Evolutionary conservation across 495 filamentous ascomycete species (phyloP), one percentile per base, ranked within the genome.

Genomic region (Symbiotaphrina buchneri): DNA sequence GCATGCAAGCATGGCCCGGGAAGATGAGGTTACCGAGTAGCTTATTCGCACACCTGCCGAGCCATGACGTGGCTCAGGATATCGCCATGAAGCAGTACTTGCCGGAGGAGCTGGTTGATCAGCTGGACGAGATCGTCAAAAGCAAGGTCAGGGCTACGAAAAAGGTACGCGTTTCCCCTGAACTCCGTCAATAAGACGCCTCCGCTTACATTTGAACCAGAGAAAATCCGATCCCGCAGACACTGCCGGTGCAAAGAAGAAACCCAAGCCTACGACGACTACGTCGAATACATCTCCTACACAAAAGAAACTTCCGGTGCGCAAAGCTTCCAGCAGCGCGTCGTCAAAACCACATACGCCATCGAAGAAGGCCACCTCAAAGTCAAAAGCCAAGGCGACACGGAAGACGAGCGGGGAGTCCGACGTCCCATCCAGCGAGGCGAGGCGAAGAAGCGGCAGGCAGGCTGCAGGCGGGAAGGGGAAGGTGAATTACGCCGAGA

Each of bases 31-130:
- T 94, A 28, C 83, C 87, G 1, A 57, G 61, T 19, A 71, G 71
- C 4, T 60, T 95, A 16, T 99, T 85, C 47, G 59, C 58, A 0
- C 58, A 68, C 0, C 65, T 95, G 41, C 52, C 62, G 24, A 77
- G 65, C 41, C 81, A 87, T 41, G 64, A 71, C 17, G 68, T 73
- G 36, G 82, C 84, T 3, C 76, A 85, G 41, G 63, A 72, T 35
- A 75, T 92, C 36, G 78, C 83, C 1, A 69, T 77, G 43, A 87
- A 73, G 55, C 71, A 72, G 34, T 91, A 71, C 47, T 54, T 91
- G 2, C 74, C 80, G 1, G 74, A 83, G 20, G 74, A 73, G n/a
- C 52, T 90, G 21, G 74, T 81, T n/a, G 74, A 82, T 25, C 47
- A 60, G 30, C 52, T 87, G 4, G 80, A 91, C 33, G 64, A 67